Percentiles rank a stretch among this genome's conserved stretches.
Evolutionary conservation across 371 early-diverging fungal genomes (phyloP).

Genomic region (Choanephora cucurbitarum): DNA sequence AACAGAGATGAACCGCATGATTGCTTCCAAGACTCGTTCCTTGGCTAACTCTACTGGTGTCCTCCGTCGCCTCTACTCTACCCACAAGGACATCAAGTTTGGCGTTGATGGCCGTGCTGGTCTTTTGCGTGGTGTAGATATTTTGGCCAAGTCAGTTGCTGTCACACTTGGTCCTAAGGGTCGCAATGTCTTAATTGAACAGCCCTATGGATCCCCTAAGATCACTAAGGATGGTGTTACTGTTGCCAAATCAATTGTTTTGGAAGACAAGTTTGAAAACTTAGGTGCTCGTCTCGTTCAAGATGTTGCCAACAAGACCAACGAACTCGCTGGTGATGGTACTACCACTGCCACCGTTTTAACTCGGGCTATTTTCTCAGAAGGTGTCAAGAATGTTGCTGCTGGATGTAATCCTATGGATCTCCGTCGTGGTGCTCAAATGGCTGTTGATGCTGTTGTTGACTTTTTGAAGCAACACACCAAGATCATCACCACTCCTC

Average conservation of each 20-base stretch:
- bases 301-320: constrained; percentile 99
- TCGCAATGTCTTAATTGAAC: constrained; percentile 97
- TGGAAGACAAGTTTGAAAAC: constrained; percentile 97
- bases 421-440: constrained; percentile 93
- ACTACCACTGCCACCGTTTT: constrained; percentile 98
- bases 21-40: constrained; percentile 34
- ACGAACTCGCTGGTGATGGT: constrained; percentile 98
- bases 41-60: constrained; percentile 38
- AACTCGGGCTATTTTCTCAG: constrained; percentile 96
- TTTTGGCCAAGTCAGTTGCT: constrained; percentile 96
- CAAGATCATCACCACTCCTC: constrained; percentile 89
- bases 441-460: constrained; percentile 91
- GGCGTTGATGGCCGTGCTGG: constrained; percentile 94
- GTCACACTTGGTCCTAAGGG: constrained; percentile 98
- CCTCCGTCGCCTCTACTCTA: constrained; percentile 72
- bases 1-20: constrained; percentile 37
- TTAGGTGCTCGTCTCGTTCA: constrained; percentile 97
- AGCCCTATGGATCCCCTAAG: constrained; percentile 96
- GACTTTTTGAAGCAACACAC: constrained; percentile 84
- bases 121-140: constrained; percentile 92
- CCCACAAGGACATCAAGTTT: constrained; percentile 95
- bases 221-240: constrained; percentile 99
- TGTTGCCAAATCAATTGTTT: constrained; percentile 94
- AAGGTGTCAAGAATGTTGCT: constrained; percentile 98
- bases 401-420: constrained; percentile 99